These are phyloP conservation scores for Margaritispora aquatica DNA, from an alignment of 495 filamentous ascomycete genomes.

Conservation along the genomic window DNA sequence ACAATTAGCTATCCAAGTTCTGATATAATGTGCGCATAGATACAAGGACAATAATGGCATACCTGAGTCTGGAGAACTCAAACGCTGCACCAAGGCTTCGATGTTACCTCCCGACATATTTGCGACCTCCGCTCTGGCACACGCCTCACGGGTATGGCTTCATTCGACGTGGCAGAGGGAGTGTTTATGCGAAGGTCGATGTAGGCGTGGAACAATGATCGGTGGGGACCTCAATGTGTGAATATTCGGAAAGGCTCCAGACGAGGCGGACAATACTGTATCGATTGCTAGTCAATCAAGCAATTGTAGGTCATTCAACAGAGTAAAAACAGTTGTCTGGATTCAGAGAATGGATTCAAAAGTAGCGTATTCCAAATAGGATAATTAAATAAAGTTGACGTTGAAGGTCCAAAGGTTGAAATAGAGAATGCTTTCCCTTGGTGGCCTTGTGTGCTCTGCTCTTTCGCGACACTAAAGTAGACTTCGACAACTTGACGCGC, in stretches of 20 bases:
- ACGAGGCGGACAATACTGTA: neutral
- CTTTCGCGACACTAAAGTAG: too few relatives aligned
- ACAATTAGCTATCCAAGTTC: neutral
- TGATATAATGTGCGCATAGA: neutral
- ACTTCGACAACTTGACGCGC: too few relatives aligned
- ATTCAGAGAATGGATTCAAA: neutral
- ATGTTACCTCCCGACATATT: constrained; percentile 45
- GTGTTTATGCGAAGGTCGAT: neutral
- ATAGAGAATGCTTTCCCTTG: too few relatives aligned
- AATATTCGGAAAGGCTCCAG: neutral
- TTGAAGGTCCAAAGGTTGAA: too few relatives aligned
- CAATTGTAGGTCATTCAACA: too few relatives aligned
- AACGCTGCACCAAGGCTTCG: constrained; percentile 46
- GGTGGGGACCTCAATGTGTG: neutral
- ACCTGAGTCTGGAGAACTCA: constrained; percentile 48
- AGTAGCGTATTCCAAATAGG: neutral
- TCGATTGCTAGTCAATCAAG: neutral
- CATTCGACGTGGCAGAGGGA: constrained; percentile 11
- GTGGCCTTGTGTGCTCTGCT: neutral
- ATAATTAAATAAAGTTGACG: neutral
- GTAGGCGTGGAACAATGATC: neutral
- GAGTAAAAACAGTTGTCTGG: neutral
- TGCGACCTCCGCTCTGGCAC: constrained; percentile 26
- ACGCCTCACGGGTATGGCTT: constrained; percentile 16
- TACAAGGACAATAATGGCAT: constrained; percentile 11